Base-by-base conservation (phyloP, 768 basidiomycete genomes). In the Boletellus emodensis region DNA sequence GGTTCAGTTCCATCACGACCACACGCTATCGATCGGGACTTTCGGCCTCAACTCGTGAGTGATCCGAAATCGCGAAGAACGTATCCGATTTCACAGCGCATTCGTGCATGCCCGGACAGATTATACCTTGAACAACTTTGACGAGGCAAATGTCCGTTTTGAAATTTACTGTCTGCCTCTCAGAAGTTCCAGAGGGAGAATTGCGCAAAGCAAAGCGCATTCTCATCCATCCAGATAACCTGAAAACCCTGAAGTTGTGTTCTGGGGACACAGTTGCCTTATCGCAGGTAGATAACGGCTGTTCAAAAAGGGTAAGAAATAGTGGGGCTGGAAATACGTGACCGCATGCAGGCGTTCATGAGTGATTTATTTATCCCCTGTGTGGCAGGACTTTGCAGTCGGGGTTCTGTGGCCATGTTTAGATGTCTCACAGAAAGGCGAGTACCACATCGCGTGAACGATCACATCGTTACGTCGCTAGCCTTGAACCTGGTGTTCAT, bases 381-480 rank as follows among this genome's bases (percentile, higher is more conserved):
- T 44, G 40, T 58, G 55, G 54, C 61, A 86, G 84, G 67, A 74
- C 39, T 83, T 84, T 64, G 79, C 83, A 12, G 72, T 90, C 46
- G 90, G 89, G 6, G 70, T 83, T 40, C 76, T 79, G 58, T 91
- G 89, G 89, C 87, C 88, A n/a, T 85, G 84, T 35, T 59, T 76
- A 40, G 84, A 87, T 8, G 47, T 84, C 48, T 62, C 80, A 24
- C 75, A 74, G 45, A 78, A 82, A 53, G 71, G 89, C 86, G 65
- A 61, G 82, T 75, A 52, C 48, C 48, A 37, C 38, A 13, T 49
- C 50, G 36, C 49, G 45, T 12, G 26, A 24, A 39, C 20, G 40
- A 30, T 40, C 15, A 30, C 51, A 9, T 49, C 28, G 40, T 46
- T 17, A 13, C 12, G 34, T 48, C 35, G 36, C 48, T 67, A 51